Base-by-base conservation (phyloP, 257 asterid genomes). In the Fraxinus americana region DNA sequence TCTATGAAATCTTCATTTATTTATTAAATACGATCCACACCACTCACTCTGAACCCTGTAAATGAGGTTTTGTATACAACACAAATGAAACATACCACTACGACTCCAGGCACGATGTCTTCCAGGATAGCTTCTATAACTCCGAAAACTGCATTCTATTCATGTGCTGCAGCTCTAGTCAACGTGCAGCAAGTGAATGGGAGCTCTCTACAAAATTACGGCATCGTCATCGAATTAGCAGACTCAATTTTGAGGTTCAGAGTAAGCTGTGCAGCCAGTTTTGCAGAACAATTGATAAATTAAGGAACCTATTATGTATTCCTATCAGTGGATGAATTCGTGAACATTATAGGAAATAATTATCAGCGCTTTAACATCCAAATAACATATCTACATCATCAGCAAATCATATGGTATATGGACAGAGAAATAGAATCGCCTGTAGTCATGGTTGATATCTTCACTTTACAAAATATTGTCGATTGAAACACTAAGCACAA, bases 1-100 rank as follows among this genome's bases (percentile, higher is more conserved):
- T 68, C 23, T 17, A 69, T 69, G 8, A 69, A 69, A 76, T 66
- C 39, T 74, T 73, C 82, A 57, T 48, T 48, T 48, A 48, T 48
- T 48, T 48, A 45, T 45, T 73, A 29, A 79, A 65, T 29, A 43
- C 73, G 76, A 79, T 74, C 73, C 23, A 35, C 75, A 65, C 29
- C 27, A 34, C 45, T 13, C 52, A 39, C 36, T 32, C 41, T 67
- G 32, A 45, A 48, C 7, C 57, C 19, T 3, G 7, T 48, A 61
- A 34, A 52, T 17, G 57, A 32, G 70, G 52, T 65, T 68, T 74
- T 73, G 76, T 68, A 39, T 79, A 81, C 82, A 77, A 65, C 79
- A 79, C 50, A 77, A n/a, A 81, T 36, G 36, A 29, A 77, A 68
- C 73, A 34, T 12, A 76, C 50, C 7, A 36, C 27, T 13, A 69